A percentile compares a stretch with the other conserved stretches of the same genome.
Evolutionary conservation across 306 rosid genomes (phyloP).

Genomic region (Inga leiocalycina): DNA sequence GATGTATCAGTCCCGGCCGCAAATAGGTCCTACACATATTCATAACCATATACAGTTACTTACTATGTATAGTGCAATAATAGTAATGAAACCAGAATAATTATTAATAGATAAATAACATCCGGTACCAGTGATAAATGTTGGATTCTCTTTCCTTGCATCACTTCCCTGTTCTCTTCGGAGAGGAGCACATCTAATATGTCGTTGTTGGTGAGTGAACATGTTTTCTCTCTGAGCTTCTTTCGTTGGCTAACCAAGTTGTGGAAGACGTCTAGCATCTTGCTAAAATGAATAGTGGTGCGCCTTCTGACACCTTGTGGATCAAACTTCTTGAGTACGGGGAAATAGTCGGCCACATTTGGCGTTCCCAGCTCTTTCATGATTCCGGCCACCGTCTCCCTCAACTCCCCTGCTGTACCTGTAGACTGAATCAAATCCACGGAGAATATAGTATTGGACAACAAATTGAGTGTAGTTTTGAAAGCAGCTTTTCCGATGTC

Average conservation of each 20-base stretch:
- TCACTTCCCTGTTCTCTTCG: constrained; percentile 25
- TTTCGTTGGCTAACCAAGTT: not conserved
- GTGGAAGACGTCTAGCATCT: not conserved
- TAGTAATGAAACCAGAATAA: not conserved
- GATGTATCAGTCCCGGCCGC: constrained; percentile 50
- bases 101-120: not conserved
- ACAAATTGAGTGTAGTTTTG: constrained; percentile 38
- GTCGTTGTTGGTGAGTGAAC: not conserved
- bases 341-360: constrained; percentile 39
- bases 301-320: constrained; percentile 40
- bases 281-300: not conserved
- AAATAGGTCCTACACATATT: constrained; percentile 37
- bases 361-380: constrained; percentile 40
- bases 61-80: too few relatives aligned
- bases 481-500: constrained; percentile 52
- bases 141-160: constrained; percentile 1
- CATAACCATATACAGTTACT: not conserved
- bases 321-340: constrained; percentile 33
- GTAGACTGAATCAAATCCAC: constrained; percentile 42
- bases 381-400: constrained; percentile 21
- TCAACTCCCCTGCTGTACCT: constrained; percentile 30
- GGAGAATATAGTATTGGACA: constrained; percentile 51
- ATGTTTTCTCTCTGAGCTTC: not conserved
- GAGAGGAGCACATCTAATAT: constrained; percentile 40
- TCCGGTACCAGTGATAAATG: constrained; percentile 31